These are phyloP conservation scores for Penicillium samsonianum DNA, from an alignment of 495 filamentous ascomycete species.

Conservation along the genomic window DNA sequence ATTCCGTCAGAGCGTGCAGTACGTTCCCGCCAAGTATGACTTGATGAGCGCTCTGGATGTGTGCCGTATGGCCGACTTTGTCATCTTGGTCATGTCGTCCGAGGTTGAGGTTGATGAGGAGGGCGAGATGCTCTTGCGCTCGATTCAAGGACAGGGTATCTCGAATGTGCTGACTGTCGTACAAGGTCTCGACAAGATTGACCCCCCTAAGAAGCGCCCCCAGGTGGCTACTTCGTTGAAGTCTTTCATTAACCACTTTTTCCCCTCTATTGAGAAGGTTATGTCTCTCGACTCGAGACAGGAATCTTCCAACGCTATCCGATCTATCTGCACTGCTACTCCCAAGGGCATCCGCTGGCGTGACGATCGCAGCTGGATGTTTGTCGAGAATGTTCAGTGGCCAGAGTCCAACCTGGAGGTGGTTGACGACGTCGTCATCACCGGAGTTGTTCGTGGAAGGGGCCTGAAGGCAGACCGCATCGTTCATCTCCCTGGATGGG, in stretches of 20 bases:
- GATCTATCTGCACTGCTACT: conserved; percentile 82
- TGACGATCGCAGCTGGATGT: conserved; percentile 92
- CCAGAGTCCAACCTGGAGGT: conserved; percentile 48
- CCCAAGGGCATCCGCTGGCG: conserved; percentile 94
- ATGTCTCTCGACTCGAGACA: conserved; percentile 81
- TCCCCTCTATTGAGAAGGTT: conserved; percentile 84
- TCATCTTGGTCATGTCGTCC: conserved; percentile 79
- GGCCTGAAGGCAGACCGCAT: conserved; percentile 86
- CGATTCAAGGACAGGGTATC: conserved; percentile 89
- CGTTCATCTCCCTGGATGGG: conserved; percentile 91
- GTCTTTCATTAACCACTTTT: conserved; percentile 90
- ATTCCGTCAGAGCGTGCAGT: conserved; percentile 91
- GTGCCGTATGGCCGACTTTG: conserved; percentile 84
- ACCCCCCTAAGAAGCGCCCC: conserved; percentile 72
- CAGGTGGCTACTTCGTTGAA: conserved; percentile 79
- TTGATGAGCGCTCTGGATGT: conserved; percentile 78
- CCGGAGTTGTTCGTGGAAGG: conserved; percentile 83
- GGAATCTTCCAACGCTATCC: conserved; percentile 85
- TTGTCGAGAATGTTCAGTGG: conserved; percentile 80
- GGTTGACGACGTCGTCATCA: conserved; percentile 65
- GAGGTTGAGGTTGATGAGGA: conserved; percentile 77
- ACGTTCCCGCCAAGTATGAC: conserved; percentile 70
- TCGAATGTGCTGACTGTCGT: conserved; percentile 81
- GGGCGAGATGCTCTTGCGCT: conserved; percentile 78
- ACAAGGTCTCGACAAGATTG: conserved; percentile 73